Conservation (phyloP, 2,329 filamentous ascomycete species). For the Paracoccidioides brasiliensis region DNA sequence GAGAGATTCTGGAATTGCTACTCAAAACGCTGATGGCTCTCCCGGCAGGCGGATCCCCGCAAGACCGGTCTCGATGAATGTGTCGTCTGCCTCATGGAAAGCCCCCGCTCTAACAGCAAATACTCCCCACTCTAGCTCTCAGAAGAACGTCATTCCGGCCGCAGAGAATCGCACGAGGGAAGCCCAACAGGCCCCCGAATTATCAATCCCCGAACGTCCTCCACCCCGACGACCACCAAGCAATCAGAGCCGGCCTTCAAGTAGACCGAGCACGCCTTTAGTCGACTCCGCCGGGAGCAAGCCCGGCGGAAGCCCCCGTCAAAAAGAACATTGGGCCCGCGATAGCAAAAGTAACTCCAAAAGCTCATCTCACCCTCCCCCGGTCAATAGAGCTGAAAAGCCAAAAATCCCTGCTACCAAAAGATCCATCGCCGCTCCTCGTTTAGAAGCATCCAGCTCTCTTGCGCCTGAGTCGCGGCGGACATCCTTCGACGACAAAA, state of each 20-base stretch:
- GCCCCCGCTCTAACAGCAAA: constrained; percentile 31
- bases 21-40: constrained; percentile 19
- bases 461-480: constrained; percentile 18
- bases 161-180: background rate
- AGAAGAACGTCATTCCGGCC: background rate
- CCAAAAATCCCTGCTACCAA: constrained; percentile 46
- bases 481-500: constrained; percentile 29
- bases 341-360: constrained; percentile 20
- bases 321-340: constrained; percentile 10
- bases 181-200: background rate
- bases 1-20: background rate
- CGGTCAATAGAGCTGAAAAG: constrained; percentile 70
- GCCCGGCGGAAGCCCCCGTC: constrained; percentile 10
- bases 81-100: constrained; percentile 30
- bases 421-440: constrained; percentile 22
- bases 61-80: constrained; percentile 33
- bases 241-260: constrained; percentile 7
- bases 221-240: background rate
- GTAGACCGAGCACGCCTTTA: constrained; percentile 23
- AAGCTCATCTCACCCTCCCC: constrained; percentile 47
- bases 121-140: constrained; percentile 31
- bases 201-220: background rate
- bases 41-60: constrained; percentile 50
- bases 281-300: constrained; percentile 39
- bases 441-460: constrained; percentile 16